Base-by-base conservation (phyloP, 2,329 filamentous ascomycete species). In the Rhinocladiella mackenziei region DNA sequence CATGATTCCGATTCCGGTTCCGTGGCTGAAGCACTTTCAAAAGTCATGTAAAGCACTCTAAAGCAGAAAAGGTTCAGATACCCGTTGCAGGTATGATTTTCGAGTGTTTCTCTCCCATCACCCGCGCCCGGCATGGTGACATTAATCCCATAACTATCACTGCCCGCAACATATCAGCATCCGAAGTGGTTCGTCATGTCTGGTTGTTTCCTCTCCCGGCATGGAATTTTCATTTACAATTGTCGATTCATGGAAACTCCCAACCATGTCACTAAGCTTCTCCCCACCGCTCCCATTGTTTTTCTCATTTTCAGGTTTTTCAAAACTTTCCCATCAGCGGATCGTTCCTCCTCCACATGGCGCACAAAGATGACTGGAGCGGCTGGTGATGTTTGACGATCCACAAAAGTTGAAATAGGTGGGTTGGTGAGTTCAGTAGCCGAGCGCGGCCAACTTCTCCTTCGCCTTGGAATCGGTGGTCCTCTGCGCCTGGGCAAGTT, bases 401-500 rank as follows among this genome's bases (percentile, higher is more conserved):
- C 29, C 13, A 28, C 22, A 7, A 22, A 19, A 17, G 14, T 10
- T 25, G 29, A 50, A 65, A 60, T 60, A 64, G 22, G 19, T 26
- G 13, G 14, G 23, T 11, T 33, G 48, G 65, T 22, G 19, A 14
- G 32, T 67, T 63, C 95, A 97, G 83, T 94, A 95, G 72, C 89
- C 91, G 75, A 79, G 88, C 66, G 83, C 76, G 75, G 86, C 86
- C 70, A 97, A 84, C 74, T 92, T 83, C 78, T 84, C 78, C 74
- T 83, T 80, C 70, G 84, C 87, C 81, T 92, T 89, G 69, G 79
- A 76, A 75, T 91, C 84, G 70, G 80, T 83, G 62, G 77, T 86
- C 84, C 91, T 91, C 84, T 94, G 85, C 64, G 91, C 89, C 70
- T 95, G 86, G 62, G 83, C 78, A 63, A 96, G 76, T 78, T 94